These are phyloP conservation scores for Cryptococcus sp. DNA, from an alignment of 1,284 basidiomycete species.

Conservation along the genomic window DNA sequence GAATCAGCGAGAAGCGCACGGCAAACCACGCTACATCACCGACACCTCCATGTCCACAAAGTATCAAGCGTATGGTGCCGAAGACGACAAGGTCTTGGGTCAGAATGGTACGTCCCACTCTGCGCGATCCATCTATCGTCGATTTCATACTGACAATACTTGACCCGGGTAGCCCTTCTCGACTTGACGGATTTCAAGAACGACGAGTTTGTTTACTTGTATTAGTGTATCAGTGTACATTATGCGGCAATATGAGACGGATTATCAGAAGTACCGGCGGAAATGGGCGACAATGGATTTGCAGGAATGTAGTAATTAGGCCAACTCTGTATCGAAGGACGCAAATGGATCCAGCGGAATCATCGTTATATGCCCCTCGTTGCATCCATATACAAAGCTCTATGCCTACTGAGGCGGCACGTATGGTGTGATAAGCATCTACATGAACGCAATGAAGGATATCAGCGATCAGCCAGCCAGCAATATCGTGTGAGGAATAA, in stretches of 20 bases:
- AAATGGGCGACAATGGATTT: too few species aligned
- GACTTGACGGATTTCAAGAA: conserved; percentile 41
- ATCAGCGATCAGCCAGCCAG: background rate
- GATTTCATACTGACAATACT: too few species aligned
- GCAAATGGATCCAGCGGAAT: too few species aligned
- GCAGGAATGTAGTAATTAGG: too few species aligned
- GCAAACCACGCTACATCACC: conserved; percentile 45
- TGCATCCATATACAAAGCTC: too few species aligned
- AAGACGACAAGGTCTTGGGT: conserved; percentile 16
- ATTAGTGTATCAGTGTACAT: background rate
- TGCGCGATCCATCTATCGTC: background rate
- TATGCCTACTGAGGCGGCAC: conserved; percentile 17
- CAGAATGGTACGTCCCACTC: conserved; percentile 20
- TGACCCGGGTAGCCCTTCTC: conserved; percentile 2
- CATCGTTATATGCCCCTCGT: too few species aligned
- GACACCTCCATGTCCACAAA: conserved; percentile 46
- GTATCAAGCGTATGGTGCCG: conserved; percentile 36
- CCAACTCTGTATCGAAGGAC: too few species aligned
- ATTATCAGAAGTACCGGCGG: too few species aligned
- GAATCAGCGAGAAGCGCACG: conserved; percentile 45
- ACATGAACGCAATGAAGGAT: background rate
- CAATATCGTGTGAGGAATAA: background rate
- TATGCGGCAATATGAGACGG: too few species aligned
- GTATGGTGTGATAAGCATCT: conserved; percentile 22
- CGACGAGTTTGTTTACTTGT: conserved; percentile 20